A percentile compares a stretch with the other conserved stretches of the same genome.
These are phyloP conservation scores for Senna siamea DNA, from an alignment of 306 rosid species.

Conservation along the genomic window DNA sequence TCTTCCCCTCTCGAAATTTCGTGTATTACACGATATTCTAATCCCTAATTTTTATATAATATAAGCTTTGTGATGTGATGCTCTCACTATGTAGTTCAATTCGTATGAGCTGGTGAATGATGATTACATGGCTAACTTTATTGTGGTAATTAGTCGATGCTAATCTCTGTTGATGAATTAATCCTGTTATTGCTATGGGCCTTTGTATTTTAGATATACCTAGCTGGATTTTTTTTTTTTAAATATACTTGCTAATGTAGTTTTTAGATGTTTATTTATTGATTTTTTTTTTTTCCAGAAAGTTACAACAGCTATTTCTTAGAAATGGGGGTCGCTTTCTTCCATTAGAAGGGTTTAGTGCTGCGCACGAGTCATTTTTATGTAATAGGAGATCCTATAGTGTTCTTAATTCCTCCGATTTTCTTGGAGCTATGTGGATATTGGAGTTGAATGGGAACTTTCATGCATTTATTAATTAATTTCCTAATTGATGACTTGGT, in stretches of 20 bases:
- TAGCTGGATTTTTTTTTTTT: no score
- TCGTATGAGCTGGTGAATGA: not conserved
- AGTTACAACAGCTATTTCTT: no score
- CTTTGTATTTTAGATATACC: not conserved
- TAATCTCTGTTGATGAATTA: not conserved
- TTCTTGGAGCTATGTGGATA: not conserved
- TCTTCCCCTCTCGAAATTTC: not conserved
- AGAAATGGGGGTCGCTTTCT: not conserved
- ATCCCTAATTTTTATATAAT: not conserved
- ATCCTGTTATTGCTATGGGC: not conserved
- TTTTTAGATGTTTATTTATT: no score
- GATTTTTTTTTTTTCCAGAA: no score
- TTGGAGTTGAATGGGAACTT: not conserved
- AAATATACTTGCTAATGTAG: no score
- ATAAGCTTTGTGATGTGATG: no score
- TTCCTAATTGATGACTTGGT: not conserved
- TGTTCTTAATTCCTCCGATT: not conserved
- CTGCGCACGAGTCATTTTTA: not conserved
- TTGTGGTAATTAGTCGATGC: not conserved
- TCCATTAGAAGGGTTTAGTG: slow-evolving; percentile 1
- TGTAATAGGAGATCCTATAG: not conserved
- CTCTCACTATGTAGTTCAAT: no score
- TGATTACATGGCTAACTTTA: not conserved
- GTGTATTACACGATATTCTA: not conserved
- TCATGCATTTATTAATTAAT: not conserved